These are phyloP conservation scores for Xylaria longipes DNA, from an alignment of 495 filamentous ascomycete genomes.

Conservation along the genomic window DNA sequence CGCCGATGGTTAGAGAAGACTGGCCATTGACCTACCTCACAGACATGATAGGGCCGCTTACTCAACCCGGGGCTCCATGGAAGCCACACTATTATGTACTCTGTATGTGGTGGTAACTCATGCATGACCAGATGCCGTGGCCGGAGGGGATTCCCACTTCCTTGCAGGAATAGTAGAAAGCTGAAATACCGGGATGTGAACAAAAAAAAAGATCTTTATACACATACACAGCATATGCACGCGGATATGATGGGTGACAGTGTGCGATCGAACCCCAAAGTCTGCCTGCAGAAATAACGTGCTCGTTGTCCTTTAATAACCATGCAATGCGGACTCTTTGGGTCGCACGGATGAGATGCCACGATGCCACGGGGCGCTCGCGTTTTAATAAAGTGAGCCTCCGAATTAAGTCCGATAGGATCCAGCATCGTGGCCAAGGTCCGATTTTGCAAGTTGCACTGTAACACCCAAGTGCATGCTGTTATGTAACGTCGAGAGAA, in stretches of 20 bases:
- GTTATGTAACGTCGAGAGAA: constrained; percentile 21
- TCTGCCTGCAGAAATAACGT: constrained; percentile 27
- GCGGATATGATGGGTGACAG: constrained; percentile 18
- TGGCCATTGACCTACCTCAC: constrained; percentile 10
- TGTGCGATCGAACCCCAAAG: constrained; percentile 20
- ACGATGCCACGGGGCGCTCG: constrained; percentile 25
- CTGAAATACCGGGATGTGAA: constrained; percentile 12
- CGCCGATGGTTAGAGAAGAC: constrained; percentile 12
- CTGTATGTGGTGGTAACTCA: constrained; percentile 17
- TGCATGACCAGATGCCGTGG: constrained; percentile 26
- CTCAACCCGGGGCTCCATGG: not conserved
- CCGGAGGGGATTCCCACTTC: constrained; percentile 15
- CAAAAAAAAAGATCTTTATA: constrained; percentile 4
- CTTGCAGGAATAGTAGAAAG: constrained; percentile 2
- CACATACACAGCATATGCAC: constrained; percentile 12
- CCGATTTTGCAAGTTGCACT: constrained; percentile 16
- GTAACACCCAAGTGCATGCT: constrained; percentile 17
- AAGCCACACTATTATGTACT: constrained; percentile 12
- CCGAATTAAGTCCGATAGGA: constrained; percentile 28
- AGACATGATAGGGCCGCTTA: constrained; percentile 13
- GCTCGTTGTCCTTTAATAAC: constrained; percentile 20
- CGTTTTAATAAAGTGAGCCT: constrained; percentile 12
- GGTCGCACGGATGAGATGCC: constrained; percentile 25
- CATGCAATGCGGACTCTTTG: constrained; percentile 18
- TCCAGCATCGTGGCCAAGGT: constrained; percentile 18